Evolutionary conservation across 1,139 yeast species (phyloP), one percentile per base, ranked within the genome.

Genomic region (Suhomyces bolitotheri): DNA sequence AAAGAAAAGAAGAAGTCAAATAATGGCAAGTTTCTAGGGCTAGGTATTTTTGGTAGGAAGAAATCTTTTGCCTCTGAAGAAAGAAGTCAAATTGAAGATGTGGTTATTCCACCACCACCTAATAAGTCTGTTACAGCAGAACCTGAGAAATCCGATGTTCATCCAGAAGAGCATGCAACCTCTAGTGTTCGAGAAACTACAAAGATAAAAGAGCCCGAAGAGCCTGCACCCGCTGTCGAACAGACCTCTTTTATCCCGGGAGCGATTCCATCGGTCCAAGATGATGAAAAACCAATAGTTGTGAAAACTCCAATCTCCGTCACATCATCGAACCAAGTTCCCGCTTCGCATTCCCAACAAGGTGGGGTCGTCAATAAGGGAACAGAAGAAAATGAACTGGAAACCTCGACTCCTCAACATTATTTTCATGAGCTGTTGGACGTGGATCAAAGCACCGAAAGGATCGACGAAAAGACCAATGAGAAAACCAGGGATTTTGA

Each of bases 1-100:
- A 39, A 43, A 31, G 25, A 26, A 10, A 33, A 33, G 24, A 40
- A 39, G 34, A 33, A 30, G 13, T 17, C 36, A 5, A 9, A 29
- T 6, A 37, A 37, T 8, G 28, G 29, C 4, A 33, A 30, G 31
- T 24, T 19, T 5, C 31, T 38, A 17, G 20, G 20, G 20, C 22
- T 31, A 23, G 23, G 22, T 12, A 16, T 34, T 8, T 38, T 38
- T 16, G 33, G 35, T 6, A 38, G 27, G 29, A 38, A 26, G 22
- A 38, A 34, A 16, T 24, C 34, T 17, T 8, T 17, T 7, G 7
- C 20, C 6, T 17, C 20, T 9, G 17, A 15, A 3, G 27, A 23
- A 10, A n/a, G n/a, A n/a, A 23, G 22, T 3, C 12, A 27, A 13
- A 23, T 19, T 4, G 21, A 22, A 12, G 3, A 26, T 3, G 32